phyloP scores from a whole-genome alignment of 176 grass and related monocot species.

The Carex pumila region DNA sequence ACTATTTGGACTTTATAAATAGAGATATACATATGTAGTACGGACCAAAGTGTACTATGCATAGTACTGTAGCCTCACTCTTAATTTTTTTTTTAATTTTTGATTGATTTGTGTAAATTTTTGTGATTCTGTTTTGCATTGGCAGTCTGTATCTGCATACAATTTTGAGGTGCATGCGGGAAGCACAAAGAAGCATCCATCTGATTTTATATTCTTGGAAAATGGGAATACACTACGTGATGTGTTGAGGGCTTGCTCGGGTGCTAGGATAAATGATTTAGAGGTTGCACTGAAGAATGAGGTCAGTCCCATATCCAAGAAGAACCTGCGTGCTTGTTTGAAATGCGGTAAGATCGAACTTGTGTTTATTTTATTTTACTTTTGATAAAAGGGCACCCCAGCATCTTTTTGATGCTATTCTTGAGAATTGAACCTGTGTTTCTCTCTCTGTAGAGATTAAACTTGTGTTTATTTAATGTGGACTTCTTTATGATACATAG shows the following conservation, averaged over 20 bases:
- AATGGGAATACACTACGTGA: constrained; percentile 65
- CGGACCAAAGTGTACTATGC: too few species aligned
- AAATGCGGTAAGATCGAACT: constrained; percentile 50
- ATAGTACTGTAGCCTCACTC: too few species aligned
- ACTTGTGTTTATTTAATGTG: constrained; percentile 7
- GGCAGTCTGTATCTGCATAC: constrained; percentile 55
- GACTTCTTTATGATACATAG: neutral
- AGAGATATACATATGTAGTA: too few species aligned
- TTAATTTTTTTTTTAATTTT: neutral
- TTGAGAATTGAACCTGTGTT: too few species aligned
- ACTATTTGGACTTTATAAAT: too few species aligned
- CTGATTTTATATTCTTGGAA: constrained; percentile 57
- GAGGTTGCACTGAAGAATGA: constrained; percentile 42
- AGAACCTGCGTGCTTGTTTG: constrained; percentile 31
- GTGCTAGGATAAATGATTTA: constrained; percentile 40
- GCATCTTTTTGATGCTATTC: too few species aligned
- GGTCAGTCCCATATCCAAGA: constrained; percentile 34
- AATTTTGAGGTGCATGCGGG: constrained; percentile 70
- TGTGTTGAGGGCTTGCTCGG: constrained; percentile 34
- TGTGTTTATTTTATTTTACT: neutral
- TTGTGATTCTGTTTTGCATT: constrained; percentile 4
- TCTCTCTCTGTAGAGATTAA: neutral
- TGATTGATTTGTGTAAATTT: neutral
- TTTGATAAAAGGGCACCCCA: too few species aligned
- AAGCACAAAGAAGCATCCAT: constrained; percentile 67